Evolutionary conservation across 148 eudicot species (phyloP).

Genomic region (Fagopyrum tataricum): DNA sequence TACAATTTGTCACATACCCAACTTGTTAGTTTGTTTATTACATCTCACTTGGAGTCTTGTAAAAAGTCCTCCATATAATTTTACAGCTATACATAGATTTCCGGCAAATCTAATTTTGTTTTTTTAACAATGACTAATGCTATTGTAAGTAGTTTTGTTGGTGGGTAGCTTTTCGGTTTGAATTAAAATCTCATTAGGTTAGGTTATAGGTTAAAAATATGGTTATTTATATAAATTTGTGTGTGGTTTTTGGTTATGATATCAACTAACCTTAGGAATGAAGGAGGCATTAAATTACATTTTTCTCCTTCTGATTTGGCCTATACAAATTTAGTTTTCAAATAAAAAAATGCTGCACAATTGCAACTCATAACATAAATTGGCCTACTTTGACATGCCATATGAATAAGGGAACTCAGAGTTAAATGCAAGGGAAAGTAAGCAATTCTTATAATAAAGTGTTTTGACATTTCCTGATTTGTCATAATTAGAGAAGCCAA

Average conservation of each 20-base stretch:
- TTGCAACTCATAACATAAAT: neutral
- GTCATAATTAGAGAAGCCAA: neutral
- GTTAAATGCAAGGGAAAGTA: neutral
- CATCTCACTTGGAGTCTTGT: neutral
- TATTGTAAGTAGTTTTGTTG: too few relatives aligned
- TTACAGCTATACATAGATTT: too few relatives aligned
- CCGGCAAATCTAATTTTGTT: too few relatives aligned
- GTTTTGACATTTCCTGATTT: neutral
- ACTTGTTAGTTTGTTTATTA: neutral
- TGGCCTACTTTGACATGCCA: neutral
- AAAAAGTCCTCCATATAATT: too few relatives aligned
- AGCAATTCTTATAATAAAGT: neutral
- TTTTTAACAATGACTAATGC: too few relatives aligned
- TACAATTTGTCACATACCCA: neutral
- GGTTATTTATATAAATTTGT: too few relatives aligned
- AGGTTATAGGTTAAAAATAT: too few relatives aligned
- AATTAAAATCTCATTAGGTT: too few relatives aligned
- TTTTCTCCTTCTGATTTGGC: neutral
- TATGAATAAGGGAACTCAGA: neutral
- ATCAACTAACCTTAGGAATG: too few relatives aligned
- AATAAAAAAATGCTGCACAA: neutral
- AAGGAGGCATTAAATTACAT: too few relatives aligned
- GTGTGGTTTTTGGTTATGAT: too few relatives aligned
- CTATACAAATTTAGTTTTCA: neutral
- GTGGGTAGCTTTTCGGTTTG: too few relatives aligned